These are phyloP conservation scores for Psilocybe sp. DNA, from an alignment of 768 basidiomycete genomes.

Conservation along the genomic window DNA sequence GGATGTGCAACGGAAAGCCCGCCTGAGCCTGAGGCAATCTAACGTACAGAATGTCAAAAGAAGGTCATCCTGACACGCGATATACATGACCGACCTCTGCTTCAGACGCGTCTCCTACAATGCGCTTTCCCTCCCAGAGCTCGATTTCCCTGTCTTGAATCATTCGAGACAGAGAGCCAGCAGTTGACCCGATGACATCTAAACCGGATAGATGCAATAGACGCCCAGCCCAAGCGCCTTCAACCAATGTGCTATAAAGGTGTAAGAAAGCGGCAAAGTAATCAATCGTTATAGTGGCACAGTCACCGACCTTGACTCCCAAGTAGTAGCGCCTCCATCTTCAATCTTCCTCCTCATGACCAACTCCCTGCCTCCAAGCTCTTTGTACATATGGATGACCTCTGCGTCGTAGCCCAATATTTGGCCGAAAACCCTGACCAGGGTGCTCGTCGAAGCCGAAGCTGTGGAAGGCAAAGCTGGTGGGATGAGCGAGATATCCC, in stretches of 20 bases:
- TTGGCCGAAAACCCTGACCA: conserved; percentile 52
- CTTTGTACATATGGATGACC: conserved; percentile 64
- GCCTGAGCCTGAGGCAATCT: conserved; percentile 30
- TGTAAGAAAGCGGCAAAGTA: neutral
- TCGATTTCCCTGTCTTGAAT: conserved; percentile 63
- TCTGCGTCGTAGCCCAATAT: conserved; percentile 61
- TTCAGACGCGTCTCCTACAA: conserved; percentile 45
- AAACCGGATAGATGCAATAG: conserved; percentile 58
- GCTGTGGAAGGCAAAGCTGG: conserved; percentile 57
- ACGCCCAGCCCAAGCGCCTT: conserved; percentile 54
- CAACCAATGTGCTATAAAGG: conserved; percentile 44
- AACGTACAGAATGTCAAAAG: neutral
- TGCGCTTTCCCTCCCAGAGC: conserved; percentile 61
- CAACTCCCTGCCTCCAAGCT: conserved; percentile 63
- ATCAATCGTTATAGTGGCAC: neutral
- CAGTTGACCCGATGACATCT: conserved; percentile 65
- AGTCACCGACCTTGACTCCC: conserved; percentile 54
- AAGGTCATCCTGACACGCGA: neutral
- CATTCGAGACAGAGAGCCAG: conserved; percentile 57
- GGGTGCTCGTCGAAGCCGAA: conserved; percentile 56
- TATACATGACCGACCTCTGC: conserved; percentile 37
- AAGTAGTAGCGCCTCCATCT: conserved; percentile 54
- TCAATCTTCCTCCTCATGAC: conserved; percentile 59
- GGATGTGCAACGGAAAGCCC: conserved; percentile 51
- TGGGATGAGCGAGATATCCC: conserved; percentile 64